Base-by-base conservation (phyloP, 805 yeast genomes). In the Clavispora phyllophila region DNA sequence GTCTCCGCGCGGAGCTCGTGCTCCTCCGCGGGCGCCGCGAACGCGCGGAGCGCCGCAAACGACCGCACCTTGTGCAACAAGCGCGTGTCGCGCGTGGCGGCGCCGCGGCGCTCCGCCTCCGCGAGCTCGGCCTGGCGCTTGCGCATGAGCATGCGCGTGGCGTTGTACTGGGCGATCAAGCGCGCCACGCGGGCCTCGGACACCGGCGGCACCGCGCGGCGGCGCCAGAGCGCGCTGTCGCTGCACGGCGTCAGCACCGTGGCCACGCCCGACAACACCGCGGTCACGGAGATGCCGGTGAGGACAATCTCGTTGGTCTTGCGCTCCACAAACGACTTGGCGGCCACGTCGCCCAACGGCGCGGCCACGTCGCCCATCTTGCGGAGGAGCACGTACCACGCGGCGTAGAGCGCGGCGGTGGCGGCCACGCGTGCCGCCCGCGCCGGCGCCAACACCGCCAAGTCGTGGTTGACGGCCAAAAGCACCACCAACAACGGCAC, bases 211-310 rank as follows among this genome's bases (percentile, higher is more conserved):
- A 72, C 48, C 0, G 79, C 75, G 41, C 12, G 36, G 31, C 22
- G 28, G 22, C 12, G 10, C 6, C 2, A 22, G 20, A 9, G 20
- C 33, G 27, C 10, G 15, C 29, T n/a, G 12, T 28, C 27, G 17
- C 25, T 5, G 27, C 17, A 27, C 8, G 78, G 70, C 0, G 78
- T 73, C 33, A 77, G 67, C 12, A 72, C 58, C 6, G 77, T 71
- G 1, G 81, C 82, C 34, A 76, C 65, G 2, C 82, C 82, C 9
- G 78, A 75, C 15, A 77, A 57, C 1, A 73, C 48, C 0, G 79
- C 76, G 40, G 77, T 63, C 39, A 73, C 66, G n/a, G 76, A 63
- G 24, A 77, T 70, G 0, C 82, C 82, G 22, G 73, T 61, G 35
- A 76, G 54, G 3, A 73, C 65, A 24, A 77, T 51, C 49, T 75